phyloP scores from a whole-genome alignment of 305 asterid species.

The Solanum hybrid region DNA sequence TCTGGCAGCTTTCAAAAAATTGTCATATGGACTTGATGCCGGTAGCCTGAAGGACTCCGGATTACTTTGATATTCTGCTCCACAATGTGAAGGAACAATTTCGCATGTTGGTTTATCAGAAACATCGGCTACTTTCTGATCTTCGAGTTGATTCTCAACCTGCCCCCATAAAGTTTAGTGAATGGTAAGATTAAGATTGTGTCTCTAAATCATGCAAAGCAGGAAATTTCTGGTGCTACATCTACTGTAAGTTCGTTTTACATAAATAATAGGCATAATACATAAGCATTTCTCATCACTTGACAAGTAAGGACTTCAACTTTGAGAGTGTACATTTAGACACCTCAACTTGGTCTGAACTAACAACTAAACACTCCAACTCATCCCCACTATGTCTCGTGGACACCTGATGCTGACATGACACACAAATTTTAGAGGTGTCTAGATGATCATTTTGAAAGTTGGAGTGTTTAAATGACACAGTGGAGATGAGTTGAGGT shows the following conservation, averaged over 20 bases:
- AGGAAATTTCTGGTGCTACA: background rate
- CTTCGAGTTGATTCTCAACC: constrained; percentile 39
- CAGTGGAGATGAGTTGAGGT: background rate
- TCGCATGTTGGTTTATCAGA: constrained; percentile 17
- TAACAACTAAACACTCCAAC: background rate
- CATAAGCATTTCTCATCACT: background rate
- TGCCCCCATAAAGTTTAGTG: constrained; percentile 20
- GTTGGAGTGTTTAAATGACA: background rate
- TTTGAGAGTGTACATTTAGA: background rate
- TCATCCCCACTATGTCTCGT: background rate
- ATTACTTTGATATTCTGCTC: constrained; percentile 37
- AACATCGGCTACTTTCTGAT: constrained; percentile 20
- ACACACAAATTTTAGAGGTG: background rate
- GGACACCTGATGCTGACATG: background rate
- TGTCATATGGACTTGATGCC: constrained; percentile 76
- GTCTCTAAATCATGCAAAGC: background rate
- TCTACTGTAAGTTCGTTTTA: background rate
- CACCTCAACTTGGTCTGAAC: background rate
- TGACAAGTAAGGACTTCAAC: background rate
- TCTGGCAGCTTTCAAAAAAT: constrained; percentile 93
- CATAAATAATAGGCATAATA: background rate
- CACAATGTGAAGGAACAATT: constrained; percentile 29
- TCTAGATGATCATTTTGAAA: background rate
- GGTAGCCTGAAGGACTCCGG: constrained; percentile 64
- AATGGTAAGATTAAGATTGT: background rate